phyloP scores from a whole-genome alignment of 2,329 filamentous ascomycete species.

The Parastagonospora avenae region DNA sequence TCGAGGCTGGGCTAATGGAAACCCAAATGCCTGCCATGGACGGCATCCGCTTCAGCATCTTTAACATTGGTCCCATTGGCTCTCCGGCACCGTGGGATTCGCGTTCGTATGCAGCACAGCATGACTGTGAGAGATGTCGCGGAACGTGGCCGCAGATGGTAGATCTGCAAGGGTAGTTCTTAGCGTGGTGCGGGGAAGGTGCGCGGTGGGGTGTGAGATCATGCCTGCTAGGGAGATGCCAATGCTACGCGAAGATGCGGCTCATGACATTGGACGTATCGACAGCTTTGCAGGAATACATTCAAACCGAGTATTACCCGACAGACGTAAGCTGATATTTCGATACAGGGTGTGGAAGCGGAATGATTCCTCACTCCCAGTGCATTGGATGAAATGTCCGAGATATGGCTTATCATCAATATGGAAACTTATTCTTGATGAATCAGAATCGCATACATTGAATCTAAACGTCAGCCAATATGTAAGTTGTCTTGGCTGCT shows the following conservation, averaged over 20 bases:
- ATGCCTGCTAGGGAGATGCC: neutral
- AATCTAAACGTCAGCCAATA: no score
- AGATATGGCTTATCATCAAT: no score
- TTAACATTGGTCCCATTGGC: slow-evolving; percentile 11
- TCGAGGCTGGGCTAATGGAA: no score
- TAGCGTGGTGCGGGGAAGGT: slow-evolving; percentile 21
- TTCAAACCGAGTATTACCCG: no score
- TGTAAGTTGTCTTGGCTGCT: no score
- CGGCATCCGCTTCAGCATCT: slow-evolving; percentile 7
- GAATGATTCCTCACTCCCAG: neutral
- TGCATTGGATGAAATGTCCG: no score
- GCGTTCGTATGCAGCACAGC: neutral
- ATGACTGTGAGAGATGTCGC: slow-evolving; percentile 6
- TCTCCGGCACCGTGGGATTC: neutral
- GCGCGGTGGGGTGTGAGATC: slow-evolving; percentile 12
- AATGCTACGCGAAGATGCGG: slow-evolving; percentile 1
- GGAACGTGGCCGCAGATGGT: slow-evolving; percentile 20
- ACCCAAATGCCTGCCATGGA: no score
- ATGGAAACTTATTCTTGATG: no score
- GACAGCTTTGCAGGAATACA: no score
- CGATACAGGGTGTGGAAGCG: neutral
- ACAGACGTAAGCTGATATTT: no score
- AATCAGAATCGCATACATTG: no score
- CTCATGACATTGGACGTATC: neutral
- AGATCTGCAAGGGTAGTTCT: neutral